Evolutionary conservation across 202 grass and related monocot species (phyloP), one percentile per base, ranked within the genome.

Genomic region (Brachypodium distachyon): DNA sequence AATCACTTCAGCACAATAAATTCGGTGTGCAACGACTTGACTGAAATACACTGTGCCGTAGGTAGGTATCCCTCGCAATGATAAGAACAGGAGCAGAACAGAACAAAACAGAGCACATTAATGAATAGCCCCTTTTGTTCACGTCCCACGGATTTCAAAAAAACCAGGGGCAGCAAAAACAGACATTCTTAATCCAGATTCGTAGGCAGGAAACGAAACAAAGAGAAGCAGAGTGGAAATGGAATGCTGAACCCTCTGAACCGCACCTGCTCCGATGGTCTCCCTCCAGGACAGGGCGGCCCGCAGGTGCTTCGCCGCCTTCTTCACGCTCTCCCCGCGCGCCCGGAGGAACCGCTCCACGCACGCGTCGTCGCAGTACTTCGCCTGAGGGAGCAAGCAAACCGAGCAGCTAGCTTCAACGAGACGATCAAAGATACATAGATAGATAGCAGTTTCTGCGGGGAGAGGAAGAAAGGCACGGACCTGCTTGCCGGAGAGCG

Each of bases 231-330:
- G 76, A 32, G 71, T 25, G 61, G 12, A 23, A 47, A 87, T 34
- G 61, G 56, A 88, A 48, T n/a, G 50, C 7, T 41, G 67, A 1
- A 23, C 26, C n/a, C n/a, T n/a, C n/a, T n/a, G n/a, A n/a, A n/a
- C n/a, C n/a, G 41, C 61, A 99, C 96, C 92, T 32, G 78, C 87
- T 73, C 92, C 96, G 29, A 99, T 82, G 66, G 46, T 85, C 5
- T 96, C 96, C 72, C 96, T 83, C 96, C 96, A 99, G 16, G 92
- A 87, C 40, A 99, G 91, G 64, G 90, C 92, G 71, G 86, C 56
- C 41, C 96, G 87, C 22, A 99, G 83, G 85, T 89, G 92, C 77
- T 93, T 99, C 25, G 92, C 91, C 11, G 92, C 92, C 85, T 99
- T 99, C 91, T 96, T 99, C 70, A 83, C 92, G 82, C 74, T 99